Evolutionary conservation across 164 flowering plant genomes (phyloP).

Genomic region (Platanus orientalis): DNA sequence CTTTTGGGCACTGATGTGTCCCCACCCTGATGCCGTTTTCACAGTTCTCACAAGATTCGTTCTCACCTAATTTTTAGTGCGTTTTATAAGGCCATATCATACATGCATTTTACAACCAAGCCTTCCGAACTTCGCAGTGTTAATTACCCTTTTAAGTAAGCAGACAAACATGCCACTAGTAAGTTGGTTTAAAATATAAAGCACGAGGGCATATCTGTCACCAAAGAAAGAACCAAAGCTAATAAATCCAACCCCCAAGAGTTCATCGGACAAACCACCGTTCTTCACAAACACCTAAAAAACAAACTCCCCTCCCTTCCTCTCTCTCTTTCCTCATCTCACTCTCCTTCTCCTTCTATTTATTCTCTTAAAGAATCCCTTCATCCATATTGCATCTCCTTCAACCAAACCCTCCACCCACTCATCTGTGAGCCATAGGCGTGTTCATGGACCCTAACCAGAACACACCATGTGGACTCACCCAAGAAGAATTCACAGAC

Average conservation of each 20-base stretch:
- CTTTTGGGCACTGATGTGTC: too few species aligned
- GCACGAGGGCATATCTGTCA: background rate
- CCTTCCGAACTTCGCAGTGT: too few species aligned
- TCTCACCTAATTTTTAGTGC: too few species aligned
- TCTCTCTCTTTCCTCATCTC: too few species aligned
- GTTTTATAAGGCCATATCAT: too few species aligned
- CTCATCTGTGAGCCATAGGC: too few species aligned
- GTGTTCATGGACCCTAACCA: constrained; percentile 17
- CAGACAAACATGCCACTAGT: constrained; percentile 5
- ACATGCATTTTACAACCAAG: too few species aligned
- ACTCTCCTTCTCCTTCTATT: background rate
- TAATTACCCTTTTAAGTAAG: background rate
- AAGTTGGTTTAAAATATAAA: constrained; percentile 4
- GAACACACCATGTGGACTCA: constrained; percentile 32
- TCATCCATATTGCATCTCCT: too few species aligned
- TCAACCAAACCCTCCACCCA: too few species aligned
- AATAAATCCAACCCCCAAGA: background rate
- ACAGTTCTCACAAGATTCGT: too few species aligned
- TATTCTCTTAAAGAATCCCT: too few species aligned
- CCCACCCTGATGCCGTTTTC: too few species aligned
- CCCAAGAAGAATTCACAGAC: constrained; percentile 36
- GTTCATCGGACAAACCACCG: background rate
- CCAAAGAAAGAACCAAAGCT: background rate
- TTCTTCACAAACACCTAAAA: background rate
- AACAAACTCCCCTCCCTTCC: background rate